These are phyloP conservation scores for Neurospora sp. DNA, from an alignment of 495 filamentous ascomycete genomes.

Conservation along the genomic window DNA sequence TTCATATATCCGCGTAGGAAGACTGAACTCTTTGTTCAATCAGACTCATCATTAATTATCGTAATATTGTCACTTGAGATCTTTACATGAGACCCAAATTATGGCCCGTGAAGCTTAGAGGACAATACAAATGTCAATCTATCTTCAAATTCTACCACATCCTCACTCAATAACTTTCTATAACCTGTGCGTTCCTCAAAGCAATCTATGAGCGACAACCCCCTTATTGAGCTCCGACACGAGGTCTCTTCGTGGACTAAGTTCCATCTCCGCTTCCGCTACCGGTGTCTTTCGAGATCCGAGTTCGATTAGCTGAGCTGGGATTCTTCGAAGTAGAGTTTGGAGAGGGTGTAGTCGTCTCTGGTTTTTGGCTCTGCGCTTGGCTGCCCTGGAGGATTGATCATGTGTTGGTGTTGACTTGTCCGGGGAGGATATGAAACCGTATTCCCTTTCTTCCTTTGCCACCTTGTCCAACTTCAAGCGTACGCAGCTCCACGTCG, in stretches of 20 bases:
- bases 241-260: neutral
- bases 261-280: no score
- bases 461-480: no score
- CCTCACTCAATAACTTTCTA: neutral
- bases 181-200: neutral
- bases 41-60: neutral
- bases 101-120: neutral
- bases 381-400: no score
- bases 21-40: neutral
- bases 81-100: neutral
- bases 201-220: neutral
- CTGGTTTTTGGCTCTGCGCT: no score
- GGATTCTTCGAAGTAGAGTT: no score
- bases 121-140: neutral
- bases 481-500: no score
- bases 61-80: neutral
- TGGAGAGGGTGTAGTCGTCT: no score
- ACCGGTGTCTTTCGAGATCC: no score
- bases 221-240: neutral
- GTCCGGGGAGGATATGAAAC: no score
- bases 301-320: no score
- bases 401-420: no score
- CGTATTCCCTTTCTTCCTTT: no score
- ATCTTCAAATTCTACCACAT: neutral
- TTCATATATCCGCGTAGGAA: neutral